These are phyloP conservation scores for Thermomucor indicae-seudaticae DNA, from an alignment of 371 early-diverging fungal species.

Conservation along the genomic window DNA sequence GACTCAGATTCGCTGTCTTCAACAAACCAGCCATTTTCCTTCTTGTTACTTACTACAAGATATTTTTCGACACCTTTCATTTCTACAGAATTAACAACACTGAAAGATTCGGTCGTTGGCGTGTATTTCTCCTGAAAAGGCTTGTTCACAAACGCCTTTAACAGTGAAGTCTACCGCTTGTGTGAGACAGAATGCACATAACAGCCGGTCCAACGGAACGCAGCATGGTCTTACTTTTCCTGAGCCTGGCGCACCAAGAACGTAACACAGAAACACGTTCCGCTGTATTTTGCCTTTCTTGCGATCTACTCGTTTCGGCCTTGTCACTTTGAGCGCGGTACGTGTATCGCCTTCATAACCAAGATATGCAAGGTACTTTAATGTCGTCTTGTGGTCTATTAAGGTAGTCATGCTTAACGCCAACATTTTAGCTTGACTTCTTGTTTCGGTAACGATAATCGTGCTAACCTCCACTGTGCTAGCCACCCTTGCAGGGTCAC, in stretches of 20 bases:
- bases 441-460: too few species aligned
- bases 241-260: slow-evolving; percentile 89
- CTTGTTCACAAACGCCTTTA: slow-evolving; percentile 81
- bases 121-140: slow-evolving; percentile 70
- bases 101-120: slow-evolving; percentile 73
- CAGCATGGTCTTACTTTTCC: slow-evolving; percentile 71
- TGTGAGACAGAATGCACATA: background rate
- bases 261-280: slow-evolving; percentile 88
- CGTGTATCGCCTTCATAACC: slow-evolving; percentile 85
- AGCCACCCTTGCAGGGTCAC: slow-evolving; percentile 95
- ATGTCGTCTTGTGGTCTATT: slow-evolving; percentile 80
- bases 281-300: slow-evolving; percentile 82
- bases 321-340: slow-evolving; percentile 65
- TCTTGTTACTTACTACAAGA: slow-evolving; percentile 66
- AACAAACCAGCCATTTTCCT: background rate
- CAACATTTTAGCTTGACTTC: too few species aligned
- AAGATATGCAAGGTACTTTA: slow-evolving; percentile 92
- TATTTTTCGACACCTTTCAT: slow-evolving; percentile 92
- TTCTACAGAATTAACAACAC: slow-evolving; percentile 92
- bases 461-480: slow-evolving; percentile 91
- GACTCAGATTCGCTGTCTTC: background rate
- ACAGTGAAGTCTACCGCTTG: slow-evolving; percentile 74
- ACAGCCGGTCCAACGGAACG: background rate
- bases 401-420: slow-evolving; percentile 85
- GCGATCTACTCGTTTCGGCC: slow-evolving; percentile 62